Conservation (phyloP, 495 filamentous ascomycete species). For the Penicilliopsis zonata region DNA sequence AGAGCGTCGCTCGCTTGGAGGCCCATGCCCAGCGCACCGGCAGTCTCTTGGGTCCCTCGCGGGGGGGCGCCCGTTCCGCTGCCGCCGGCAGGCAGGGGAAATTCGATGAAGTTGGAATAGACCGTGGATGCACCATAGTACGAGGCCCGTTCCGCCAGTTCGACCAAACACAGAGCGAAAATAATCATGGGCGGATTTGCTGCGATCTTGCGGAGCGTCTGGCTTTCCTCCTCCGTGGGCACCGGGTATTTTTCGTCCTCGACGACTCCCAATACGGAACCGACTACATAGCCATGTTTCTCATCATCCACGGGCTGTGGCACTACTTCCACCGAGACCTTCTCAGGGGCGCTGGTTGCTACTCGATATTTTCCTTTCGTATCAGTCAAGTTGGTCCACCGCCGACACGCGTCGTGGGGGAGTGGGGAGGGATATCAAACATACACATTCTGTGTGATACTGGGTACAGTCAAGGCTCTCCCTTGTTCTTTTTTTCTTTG, state of each 20-base stretch:
- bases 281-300: too few species aligned
- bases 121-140: conserved; percentile 45
- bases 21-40: conserved; percentile 47
- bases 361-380: too few species aligned
- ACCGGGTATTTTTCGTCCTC: conserved; percentile 26
- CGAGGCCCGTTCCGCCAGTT: conserved; percentile 46
- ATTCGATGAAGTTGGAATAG: conserved; percentile 47
- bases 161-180: conserved; percentile 45
- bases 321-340: too few species aligned
- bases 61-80: conserved; percentile 52
- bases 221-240: conserved; percentile 44
- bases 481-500: too few species aligned
- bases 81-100: conserved; percentile 46
- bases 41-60: conserved; percentile 37
- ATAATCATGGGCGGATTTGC: conserved; percentile 33
- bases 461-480: too few species aligned
- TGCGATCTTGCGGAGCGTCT: conserved; percentile 43
- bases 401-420: too few species aligned
- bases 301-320: too few species aligned
- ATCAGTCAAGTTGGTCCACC: too few species aligned
- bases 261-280: too few species aligned
- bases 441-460: too few species aligned
- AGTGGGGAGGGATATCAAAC: too few species aligned
- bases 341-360: too few species aligned
- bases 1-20: conserved; percentile 47